Evolutionary conservation across 495 filamentous ascomycete genomes (phyloP), one percentile per base, ranked within the genome.

Genomic region (Aspergillus diversus): DNA sequence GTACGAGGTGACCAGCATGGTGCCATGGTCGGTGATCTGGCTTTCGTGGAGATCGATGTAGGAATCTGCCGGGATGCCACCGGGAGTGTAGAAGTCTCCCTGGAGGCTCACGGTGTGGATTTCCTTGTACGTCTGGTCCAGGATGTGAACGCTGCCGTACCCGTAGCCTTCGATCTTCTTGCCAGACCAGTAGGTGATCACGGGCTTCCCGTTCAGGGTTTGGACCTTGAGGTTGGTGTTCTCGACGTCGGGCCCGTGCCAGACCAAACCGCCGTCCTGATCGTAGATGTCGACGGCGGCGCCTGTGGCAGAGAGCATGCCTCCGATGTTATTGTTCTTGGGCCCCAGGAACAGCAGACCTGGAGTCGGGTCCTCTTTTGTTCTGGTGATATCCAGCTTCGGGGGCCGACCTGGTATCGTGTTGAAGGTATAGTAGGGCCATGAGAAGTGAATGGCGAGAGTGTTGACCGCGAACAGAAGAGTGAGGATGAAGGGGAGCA

Each of bases 31-130:
- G 5, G 47, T 50, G 47, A 50, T 50, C 47, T 7, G 17, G 21
- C 47, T 50, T 17, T 50, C 47, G 21, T 50, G 47, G 0, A 50
- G 47, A 50, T 50, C 47, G 27, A 50, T 50, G 21, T 50, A 50
- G 16, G 47, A 50, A 27, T 50, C 47, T 11, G 13, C 7, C 1
- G 8, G 11, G 2, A 21, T 27, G 0, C 5, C 47, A 7, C 5
- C 21, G 0, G 47, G 16, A 6, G 47, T 50, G 21, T 21, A 7
- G 21, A 50, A 50, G 21, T 50, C 16, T 7, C 47, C 47, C 6
- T 50, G 16, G 15, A 50, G 47, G 5, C 6, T 50, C 0, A 50
- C 47, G 6, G n/a, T 50, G 11, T 17, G 16, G 47, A 50, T 50
- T 17, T 50, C 47, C 47, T 17, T 27, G 47, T 50, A 50, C 0